Conservation (phyloP, 345 rosid species). For the Arabidopsis thaliana region TAIR10.1 NC_003076.8:23097501-23098000, state of each 20-base stretch:
- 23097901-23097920: slow-evolving; percentile 83
- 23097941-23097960: slow-evolving; percentile 45
- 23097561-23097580: slow-evolving; percentile 72
- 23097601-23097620: slow-evolving; percentile 56
- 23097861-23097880: slow-evolving; percentile 77
- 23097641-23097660: slow-evolving; percentile 79
- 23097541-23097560: slow-evolving; percentile 48
- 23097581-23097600: slow-evolving; percentile 42
- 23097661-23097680: slow-evolving; percentile 54
- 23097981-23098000: not conserved
- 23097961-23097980: slow-evolving; percentile 6
- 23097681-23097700: slow-evolving; percentile 57
- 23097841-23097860: slow-evolving; percentile 84
- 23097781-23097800: slow-evolving; percentile 46
- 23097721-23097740: slow-evolving; percentile 72
- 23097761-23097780: slow-evolving; percentile 45
- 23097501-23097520: slow-evolving; percentile 46
- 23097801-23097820: slow-evolving; percentile 24
- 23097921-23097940: slow-evolving; percentile 68
- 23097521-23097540: slow-evolving; percentile 48
- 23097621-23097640: slow-evolving; percentile 56
- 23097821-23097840: slow-evolving; percentile 26
- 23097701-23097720: slow-evolving; percentile 58
- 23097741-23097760: slow-evolving; percentile 56
- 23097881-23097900: slow-evolving; percentile 79